A percentile compares a stretch with the other conserved stretches of the same genome.
phyloP scores from a whole-genome alignment of 352 stramenopile species.

The Phytophthora pinifolia region DNA sequence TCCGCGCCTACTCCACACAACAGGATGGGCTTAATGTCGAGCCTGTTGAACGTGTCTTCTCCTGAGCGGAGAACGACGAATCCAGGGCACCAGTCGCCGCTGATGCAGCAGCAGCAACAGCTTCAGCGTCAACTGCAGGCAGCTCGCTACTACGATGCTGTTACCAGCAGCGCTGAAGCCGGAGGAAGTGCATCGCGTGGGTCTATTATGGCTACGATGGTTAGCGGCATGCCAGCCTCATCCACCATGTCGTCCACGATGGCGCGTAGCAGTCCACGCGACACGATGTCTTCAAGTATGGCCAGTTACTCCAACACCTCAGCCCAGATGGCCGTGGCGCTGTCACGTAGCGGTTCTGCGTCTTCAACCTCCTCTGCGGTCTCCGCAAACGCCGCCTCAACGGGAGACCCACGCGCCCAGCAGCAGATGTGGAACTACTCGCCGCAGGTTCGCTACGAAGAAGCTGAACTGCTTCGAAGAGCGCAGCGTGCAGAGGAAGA shows the following conservation, averaged over 20 bases:
- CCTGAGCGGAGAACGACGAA: slow-evolving; percentile 48
- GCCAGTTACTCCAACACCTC: slow-evolving; percentile 25
- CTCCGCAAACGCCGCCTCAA: slow-evolving; percentile 25
- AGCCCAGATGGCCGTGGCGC: slow-evolving; percentile 28
- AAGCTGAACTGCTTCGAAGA: slow-evolving; percentile 70
- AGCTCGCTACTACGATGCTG: slow-evolving; percentile 40
- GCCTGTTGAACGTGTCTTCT: slow-evolving; percentile 71
- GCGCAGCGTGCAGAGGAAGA: slow-evolving; percentile 82
- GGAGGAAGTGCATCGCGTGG: slow-evolving; percentile 11
- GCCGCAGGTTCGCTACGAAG: slow-evolving; percentile 70
- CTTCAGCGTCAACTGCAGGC: slow-evolving; percentile 35
- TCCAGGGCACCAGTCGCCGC: slow-evolving; percentile 42
- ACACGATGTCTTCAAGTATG: slow-evolving; percentile 25
- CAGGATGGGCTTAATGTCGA: slow-evolving; percentile 79
- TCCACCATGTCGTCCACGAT: slow-evolving; percentile 30
- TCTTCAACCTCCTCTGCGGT: slow-evolving; percentile 34
- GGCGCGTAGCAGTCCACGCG: slow-evolving; percentile 24
- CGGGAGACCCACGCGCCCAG: slow-evolving; percentile 29
- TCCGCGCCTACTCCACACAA: slow-evolving; percentile 29
- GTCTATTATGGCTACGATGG: slow-evolving; percentile 31
- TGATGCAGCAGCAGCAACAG: slow-evolving; percentile 43
- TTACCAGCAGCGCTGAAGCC: slow-evolving; percentile 20
- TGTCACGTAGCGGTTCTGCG: slow-evolving; percentile 32
- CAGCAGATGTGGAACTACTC: slow-evolving; percentile 78
- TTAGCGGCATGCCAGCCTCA: slow-evolving; percentile 33